Conservation (phyloP, 345 rosid species). For the Ailanthus altissimus region DNA sequence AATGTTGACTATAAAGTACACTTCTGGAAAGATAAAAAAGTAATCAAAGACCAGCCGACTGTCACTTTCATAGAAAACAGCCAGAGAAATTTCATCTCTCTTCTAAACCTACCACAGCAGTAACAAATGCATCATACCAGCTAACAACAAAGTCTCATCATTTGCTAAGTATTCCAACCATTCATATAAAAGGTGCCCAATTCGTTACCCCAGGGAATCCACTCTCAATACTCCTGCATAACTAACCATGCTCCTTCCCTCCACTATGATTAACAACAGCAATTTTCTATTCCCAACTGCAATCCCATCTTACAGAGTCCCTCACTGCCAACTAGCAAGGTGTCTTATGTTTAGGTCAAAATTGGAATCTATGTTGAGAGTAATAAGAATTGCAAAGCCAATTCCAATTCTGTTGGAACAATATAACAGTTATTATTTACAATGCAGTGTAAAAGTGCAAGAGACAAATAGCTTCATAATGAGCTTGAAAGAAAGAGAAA, state of each 20-base stretch:
- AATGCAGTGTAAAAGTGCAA: not conserved
- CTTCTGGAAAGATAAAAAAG: not conserved
- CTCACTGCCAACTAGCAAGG: not conserved
- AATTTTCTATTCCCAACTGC: not conserved
- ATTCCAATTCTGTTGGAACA: not conserved
- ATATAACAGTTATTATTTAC: not conserved
- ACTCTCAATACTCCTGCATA: not conserved
- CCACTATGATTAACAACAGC: not conserved
- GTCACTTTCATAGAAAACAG: not conserved
- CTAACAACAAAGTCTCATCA: not conserved
- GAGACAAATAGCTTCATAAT: not conserved
- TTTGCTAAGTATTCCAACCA: slow-evolving; percentile 5
- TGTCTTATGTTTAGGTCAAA: slow-evolving; percentile 3
- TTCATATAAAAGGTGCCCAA: not conserved
- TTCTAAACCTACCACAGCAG: slow-evolving; percentile 6
- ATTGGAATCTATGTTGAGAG: not conserved
- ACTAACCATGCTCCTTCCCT: not conserved
- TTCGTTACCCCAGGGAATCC: not conserved
- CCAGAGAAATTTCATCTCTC: not conserved
- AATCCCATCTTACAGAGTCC: not conserved
- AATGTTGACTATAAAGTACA: not conserved
- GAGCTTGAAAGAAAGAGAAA: slow-evolving; percentile 22
- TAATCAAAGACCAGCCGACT: not conserved
- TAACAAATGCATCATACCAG: not conserved
- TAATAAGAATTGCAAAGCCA: not conserved